Base-by-base conservation (phyloP, 371 early-diverging fungal genomes). In the Mortierella sp. region DNA sequence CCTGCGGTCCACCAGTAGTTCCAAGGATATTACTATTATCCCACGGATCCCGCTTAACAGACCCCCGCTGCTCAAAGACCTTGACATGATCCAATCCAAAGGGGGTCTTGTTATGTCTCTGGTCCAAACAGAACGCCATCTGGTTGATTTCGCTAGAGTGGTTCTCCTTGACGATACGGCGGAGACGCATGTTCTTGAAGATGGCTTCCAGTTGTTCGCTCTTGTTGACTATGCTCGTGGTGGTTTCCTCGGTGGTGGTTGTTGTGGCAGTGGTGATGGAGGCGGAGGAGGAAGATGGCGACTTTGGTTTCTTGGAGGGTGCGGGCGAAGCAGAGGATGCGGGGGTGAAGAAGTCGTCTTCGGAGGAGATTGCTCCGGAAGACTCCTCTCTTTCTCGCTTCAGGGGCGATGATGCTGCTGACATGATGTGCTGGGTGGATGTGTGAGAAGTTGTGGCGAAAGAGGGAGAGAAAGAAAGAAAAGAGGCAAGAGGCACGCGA, bases 161-260 rank as follows among this genome's bases (percentile, higher is more conserved):
- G 87, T 97, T 97, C 85, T 97, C 97, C 72, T 96, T 95, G 49
- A 96, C 93, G 70, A 97, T 95, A 75, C 97, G 91, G 18, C 96
- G 93, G 65, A 97, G 90, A 41, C 95, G 90, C 85, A 96, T 88
- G 86, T 95, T 95, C n/a, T 80, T 75, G 88, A 96, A 95, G 29
- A 95, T 89, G 49, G 79, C 75, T 48, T 85, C 82, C 51, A 85
- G 65, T 48, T 82, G 86, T 41, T 81, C 82, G 44, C 27, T 73
- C 56, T 7, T 43, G 58, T 29, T 60, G 12, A 46, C 54, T 32
- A 29, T 70, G 32, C 55, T 55, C 16, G 38, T 32, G 29, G 70
- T 32, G 24, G 77, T 43, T 38, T 43, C 43, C 27, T n/a, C 58
- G 68, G 54, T 29, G 54, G 48, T 29, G 3, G 63, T 27, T 24